These are phyloP conservation scores for Castanospermum australe DNA, from an alignment of 306 rosid species.

Conservation along the genomic window DNA sequence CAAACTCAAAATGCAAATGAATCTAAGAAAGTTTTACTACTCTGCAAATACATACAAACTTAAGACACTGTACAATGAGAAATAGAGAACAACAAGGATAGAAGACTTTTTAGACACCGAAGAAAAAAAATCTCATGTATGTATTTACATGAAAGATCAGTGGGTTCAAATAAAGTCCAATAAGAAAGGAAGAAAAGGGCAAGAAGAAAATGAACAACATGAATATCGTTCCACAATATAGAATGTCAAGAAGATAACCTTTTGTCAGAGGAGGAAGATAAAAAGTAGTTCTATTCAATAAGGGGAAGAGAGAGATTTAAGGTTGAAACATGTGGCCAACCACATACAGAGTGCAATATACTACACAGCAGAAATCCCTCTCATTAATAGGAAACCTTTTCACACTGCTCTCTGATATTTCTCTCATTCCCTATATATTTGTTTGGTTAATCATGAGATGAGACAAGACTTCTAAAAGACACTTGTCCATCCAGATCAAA, in stretches of 20 bases:
- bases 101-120: neutral
- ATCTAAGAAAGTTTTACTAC: neutral
- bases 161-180: neutral
- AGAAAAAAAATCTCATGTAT: neutral
- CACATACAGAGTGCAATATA: neutral
- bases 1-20: constrained; percentile 12
- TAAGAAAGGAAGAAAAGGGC: neutral
- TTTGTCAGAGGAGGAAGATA: too few species aligned
- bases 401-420: neutral
- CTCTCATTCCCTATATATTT: neutral
- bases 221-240: neutral
- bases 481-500: neutral
- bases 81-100: neutral
- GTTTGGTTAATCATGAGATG: neutral
- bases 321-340: neutral
- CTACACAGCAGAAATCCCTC: neutral
- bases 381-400: neutral
- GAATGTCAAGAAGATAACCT: neutral
- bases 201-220: constrained; percentile 10
- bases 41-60: neutral
- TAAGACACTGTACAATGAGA: neutral
- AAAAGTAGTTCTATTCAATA: neutral
- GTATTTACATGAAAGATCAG: neutral
- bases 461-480: neutral
- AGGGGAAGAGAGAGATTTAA: neutral